Percentiles rank a stretch among this genome's conserved stretches.
Evolutionary conservation across 257 asterid species (phyloP).

Genomic region (Handroanthus guayacan): DNA sequence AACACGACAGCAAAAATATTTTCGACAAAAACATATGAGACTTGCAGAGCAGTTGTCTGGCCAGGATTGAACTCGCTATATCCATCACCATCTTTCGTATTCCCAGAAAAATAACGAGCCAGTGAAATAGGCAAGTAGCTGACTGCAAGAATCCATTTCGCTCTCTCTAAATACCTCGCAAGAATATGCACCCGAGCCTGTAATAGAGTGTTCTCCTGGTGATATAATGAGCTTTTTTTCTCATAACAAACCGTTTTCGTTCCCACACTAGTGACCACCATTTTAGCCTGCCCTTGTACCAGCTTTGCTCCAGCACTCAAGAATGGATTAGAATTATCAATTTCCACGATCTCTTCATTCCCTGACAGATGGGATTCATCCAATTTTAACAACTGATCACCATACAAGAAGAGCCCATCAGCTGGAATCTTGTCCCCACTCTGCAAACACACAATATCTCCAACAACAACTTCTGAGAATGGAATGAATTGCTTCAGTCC

Average conservation of each 20-base stretch:
- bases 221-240: neutral
- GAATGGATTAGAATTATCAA: too few species aligned
- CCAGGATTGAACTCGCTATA: neutral
- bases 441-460: neutral
- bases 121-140: neutral
- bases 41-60: neutral
- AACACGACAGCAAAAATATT: neutral
- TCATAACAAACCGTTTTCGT: neutral
- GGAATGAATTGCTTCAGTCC: constrained; percentile 2
- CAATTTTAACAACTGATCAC: too few species aligned
- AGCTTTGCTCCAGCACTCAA: too few species aligned
- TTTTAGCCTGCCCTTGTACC: too few species aligned
- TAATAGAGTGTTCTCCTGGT: neutral
- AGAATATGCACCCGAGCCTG: neutral
- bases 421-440: too few species aligned
- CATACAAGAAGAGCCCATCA: too few species aligned
- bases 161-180: neutral
- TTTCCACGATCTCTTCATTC: too few species aligned
- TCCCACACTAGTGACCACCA: too few species aligned
- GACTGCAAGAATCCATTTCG: neutral
- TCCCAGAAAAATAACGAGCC: constrained; percentile 12
- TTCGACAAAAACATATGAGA: neutral
- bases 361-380: too few species aligned
- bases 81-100: neutral
- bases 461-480: constrained; percentile 18